Base-by-base conservation (phyloP, 345 rosid genomes). In the Excoecaria agallocha region DNA sequence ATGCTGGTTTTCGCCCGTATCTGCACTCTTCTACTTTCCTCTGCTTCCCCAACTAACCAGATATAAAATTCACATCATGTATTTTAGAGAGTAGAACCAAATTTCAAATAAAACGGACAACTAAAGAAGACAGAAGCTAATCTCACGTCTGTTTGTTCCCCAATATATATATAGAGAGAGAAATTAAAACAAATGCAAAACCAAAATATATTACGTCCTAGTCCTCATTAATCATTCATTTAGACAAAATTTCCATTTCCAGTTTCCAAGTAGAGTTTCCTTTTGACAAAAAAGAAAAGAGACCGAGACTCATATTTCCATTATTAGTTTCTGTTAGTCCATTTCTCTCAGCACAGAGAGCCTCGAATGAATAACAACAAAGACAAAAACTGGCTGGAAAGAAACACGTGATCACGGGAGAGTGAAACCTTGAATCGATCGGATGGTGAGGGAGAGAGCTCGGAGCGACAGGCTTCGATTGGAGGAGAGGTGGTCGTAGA, bases 351-450 rank as follows among this genome's bases (percentile, higher is more conserved):
- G 2, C 54, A 67, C 11, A 55, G 61, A 22, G 15, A 57, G 35
- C 9, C 35, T 57, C 11, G 1, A 20, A 22, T 20, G 22, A 57
- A 20, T 56, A 52, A 20, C 20, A 45, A 45, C 7, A 12, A 24
- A 12, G 30, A 50, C 38, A 0, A 37, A 25, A 13, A 24, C 22
- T 10, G 6, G 5, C 12, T 2, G 22, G 20, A 24, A 16, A 6
- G n/a, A 62, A 35, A 24, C 49, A 43, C 6, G 15, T 4, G 62
- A 58, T 30, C 25, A 30, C 62, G 17, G 39, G 2, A n/a, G 19
- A 60, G 17, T 15, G 61, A 48, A 37, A 79, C 97, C 97, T 91
- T 87, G 75, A 82, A 79, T n/a, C 74, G 89, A 81, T 82, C 76
- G 82, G 78, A 72, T 38, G 84, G 17, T 1, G 86, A 79, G 25